phyloP scores from a whole-genome alignment of 495 filamentous ascomycete genomes.

The Trypethelium eluteriae region DNA sequence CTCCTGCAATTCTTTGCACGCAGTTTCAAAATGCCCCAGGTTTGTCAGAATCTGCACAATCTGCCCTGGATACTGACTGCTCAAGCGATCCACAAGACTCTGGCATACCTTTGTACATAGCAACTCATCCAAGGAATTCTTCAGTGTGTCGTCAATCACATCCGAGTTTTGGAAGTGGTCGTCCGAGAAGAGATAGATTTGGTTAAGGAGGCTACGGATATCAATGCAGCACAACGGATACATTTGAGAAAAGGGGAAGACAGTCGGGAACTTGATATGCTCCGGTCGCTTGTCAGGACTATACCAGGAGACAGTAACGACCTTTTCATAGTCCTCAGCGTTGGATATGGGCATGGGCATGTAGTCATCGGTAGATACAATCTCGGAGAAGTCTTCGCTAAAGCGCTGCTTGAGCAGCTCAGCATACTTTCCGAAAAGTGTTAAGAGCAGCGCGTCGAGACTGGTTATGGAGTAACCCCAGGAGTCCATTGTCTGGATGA shows the following conservation, averaged over 20 bases:
- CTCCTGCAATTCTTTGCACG: constrained; percentile 78
- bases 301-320: constrained; percentile 90
- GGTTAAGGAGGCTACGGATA: constrained; percentile 90
- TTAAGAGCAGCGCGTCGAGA: constrained; percentile 75
- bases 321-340: constrained; percentile 86
- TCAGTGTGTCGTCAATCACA: constrained; percentile 82
- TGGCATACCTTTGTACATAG: constrained; percentile 84
- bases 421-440: constrained; percentile 85
- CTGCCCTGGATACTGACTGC: constrained; percentile 87
- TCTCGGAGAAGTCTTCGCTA: constrained; percentile 89
- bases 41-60: constrained; percentile 99
- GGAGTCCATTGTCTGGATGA: constrained; percentile 96
- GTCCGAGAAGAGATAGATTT: constrained; percentile 92
- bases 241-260: constrained; percentile 97
- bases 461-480: constrained; percentile 81
- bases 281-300: constrained; percentile 67
- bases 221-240: constrained; percentile 97
- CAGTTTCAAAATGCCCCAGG: constrained; percentile 89
- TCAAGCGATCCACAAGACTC: constrained; percentile 77
- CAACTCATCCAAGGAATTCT: constrained; percentile 79
- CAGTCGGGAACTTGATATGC: constrained; percentile 74
- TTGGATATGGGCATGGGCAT: constrained; percentile 97
- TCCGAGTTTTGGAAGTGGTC: constrained; percentile 83
- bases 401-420: constrained; percentile 85
- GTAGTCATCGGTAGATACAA: constrained; percentile 94